Evolutionary conservation across 805 yeast genomes (phyloP).

Genomic region (Jamesozyma jinghongensis): DNA sequence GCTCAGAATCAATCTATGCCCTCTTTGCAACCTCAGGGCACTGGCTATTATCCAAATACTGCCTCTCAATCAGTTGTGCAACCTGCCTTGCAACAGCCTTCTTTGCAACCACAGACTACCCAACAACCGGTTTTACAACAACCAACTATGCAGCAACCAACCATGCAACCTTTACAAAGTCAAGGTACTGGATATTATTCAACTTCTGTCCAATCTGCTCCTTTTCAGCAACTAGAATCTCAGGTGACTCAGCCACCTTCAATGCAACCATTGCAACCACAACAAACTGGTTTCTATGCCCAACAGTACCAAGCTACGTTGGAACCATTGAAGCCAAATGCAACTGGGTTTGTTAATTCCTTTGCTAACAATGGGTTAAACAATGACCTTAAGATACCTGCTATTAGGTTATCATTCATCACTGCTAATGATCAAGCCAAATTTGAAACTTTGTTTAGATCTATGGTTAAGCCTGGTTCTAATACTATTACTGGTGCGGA

Average conservation of each 20-base stretch:
- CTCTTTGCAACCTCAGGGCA: constrained; percentile 20
- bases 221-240: constrained; percentile 1
- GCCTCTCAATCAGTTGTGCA: too few species aligned
- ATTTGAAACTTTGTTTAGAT: constrained; percentile 75
- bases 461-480: constrained; percentile 53
- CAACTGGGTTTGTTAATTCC: constrained; percentile 39
- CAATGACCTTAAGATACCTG: constrained; percentile 55
- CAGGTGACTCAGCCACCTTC: constrained; percentile 1
- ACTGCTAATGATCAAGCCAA: constrained; percentile 78
- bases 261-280: constrained; percentile 24
- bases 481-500: constrained; percentile 53
- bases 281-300: constrained; percentile 40
- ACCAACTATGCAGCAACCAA: background rate
- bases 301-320: constrained; percentile 26
- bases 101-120: constrained; percentile 16
- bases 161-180: constrained; percentile 24
- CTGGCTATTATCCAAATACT: constrained; percentile 28
- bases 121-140: background rate
- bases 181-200: constrained; percentile 36
- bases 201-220: constrained; percentile 27
- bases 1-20: constrained; percentile 8
- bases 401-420: constrained; percentile 73
- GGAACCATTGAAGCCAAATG: constrained; percentile 34
- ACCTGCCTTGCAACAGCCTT: background rate
- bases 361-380: constrained; percentile 41